Percentiles rank a stretch among this genome's conserved stretches.
Conservation (phyloP, 176 grass and related monocot species). For the Rhipidocladum racemiflorum region DNA sequence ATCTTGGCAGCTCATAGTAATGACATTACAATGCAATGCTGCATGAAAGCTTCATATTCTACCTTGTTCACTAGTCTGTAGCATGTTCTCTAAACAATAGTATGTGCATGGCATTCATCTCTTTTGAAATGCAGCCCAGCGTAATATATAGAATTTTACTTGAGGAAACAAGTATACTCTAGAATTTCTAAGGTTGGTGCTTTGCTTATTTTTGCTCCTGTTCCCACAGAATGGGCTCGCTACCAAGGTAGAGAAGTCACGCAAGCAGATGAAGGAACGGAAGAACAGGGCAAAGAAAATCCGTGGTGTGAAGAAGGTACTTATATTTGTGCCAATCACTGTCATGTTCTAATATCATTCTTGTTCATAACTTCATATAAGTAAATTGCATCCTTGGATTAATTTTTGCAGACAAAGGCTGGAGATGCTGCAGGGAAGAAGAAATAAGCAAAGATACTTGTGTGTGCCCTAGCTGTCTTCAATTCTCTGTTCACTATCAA, state of each 20-base stretch:
- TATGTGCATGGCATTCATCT: not conserved
- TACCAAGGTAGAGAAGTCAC: conserved; percentile 94
- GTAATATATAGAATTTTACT: not conserved
- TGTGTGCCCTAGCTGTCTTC: not conserved
- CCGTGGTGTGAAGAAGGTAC: conserved; percentile 93
- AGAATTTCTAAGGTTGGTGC: not conserved
- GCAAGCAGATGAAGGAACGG: conserved; percentile 97
- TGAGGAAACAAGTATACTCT: not conserved
- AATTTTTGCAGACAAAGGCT: conserved; percentile 73
- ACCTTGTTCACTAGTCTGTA: not conserved
- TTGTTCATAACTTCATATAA: not conserved
- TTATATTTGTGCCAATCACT: not conserved
- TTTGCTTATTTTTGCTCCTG: not conserved
- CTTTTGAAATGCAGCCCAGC: not conserved
- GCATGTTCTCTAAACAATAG: not conserved
- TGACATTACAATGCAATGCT: not conserved
- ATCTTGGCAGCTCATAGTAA: not conserved
- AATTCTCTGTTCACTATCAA: not conserved
- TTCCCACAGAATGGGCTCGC: conserved; percentile 72
- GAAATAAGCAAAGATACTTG: conserved; percentile 46
- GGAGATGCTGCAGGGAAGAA: conserved; percentile 79
- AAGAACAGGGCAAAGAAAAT: conserved; percentile 96
- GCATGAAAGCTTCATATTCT: not conserved
- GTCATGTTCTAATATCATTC: not conserved
- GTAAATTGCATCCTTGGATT: not conserved